Evolutionary conservation across 2,329 filamentous ascomycete species (phyloP).

Genomic region (Trichophyton rubrum): DNA sequence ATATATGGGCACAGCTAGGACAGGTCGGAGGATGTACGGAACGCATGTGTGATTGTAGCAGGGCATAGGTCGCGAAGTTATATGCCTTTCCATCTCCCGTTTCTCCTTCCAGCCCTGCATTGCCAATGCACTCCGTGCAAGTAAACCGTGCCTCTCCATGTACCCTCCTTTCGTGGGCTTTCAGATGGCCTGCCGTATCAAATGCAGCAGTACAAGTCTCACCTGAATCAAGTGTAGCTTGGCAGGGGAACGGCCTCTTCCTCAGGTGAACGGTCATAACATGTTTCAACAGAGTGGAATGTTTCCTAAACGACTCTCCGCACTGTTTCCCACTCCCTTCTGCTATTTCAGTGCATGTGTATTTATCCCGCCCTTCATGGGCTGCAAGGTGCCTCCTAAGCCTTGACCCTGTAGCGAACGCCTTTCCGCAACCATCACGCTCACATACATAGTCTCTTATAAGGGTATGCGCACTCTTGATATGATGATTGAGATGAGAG

Average conservation of each 20-base stretch:
- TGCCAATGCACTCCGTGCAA: slow-evolving; percentile 57
- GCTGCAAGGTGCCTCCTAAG: slow-evolving; percentile 65
- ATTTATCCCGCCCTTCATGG: slow-evolving; percentile 65
- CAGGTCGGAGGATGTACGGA: slow-evolving; percentile 61
- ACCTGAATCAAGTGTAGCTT: slow-evolving; percentile 34
- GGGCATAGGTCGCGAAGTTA: slow-evolving; percentile 58
- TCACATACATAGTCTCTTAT: slow-evolving; percentile 59
- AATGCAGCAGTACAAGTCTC: slow-evolving; percentile 56
- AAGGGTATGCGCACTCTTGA: slow-evolving; percentile 67
- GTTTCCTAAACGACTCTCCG: slow-evolving; percentile 70
- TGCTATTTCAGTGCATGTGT: slow-evolving; percentile 55
- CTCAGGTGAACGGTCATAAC: slow-evolving; percentile 63
- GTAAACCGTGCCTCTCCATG: slow-evolving; percentile 62
- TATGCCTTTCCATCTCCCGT: slow-evolving; percentile 22
- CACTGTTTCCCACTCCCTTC: slow-evolving; percentile 43
- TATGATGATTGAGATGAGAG: slow-evolving; percentile 73
- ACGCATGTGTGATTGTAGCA: slow-evolving; percentile 61
- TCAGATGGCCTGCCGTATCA: slow-evolving; percentile 58
- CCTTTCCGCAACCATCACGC: slow-evolving; percentile 62
- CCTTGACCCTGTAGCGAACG: slow-evolving; percentile 67
- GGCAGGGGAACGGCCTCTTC: slow-evolving; percentile 59
- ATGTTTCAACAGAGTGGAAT: slow-evolving; percentile 73
- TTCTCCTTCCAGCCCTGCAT: slow-evolving; percentile 4
- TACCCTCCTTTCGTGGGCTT: slow-evolving; percentile 55
- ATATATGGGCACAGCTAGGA: slow-evolving; percentile 58